Evolutionary conservation across 106 monocot species (phyloP), one percentile per base, ranked within the genome.

Genomic region (Vanilla planifolia): DNA sequence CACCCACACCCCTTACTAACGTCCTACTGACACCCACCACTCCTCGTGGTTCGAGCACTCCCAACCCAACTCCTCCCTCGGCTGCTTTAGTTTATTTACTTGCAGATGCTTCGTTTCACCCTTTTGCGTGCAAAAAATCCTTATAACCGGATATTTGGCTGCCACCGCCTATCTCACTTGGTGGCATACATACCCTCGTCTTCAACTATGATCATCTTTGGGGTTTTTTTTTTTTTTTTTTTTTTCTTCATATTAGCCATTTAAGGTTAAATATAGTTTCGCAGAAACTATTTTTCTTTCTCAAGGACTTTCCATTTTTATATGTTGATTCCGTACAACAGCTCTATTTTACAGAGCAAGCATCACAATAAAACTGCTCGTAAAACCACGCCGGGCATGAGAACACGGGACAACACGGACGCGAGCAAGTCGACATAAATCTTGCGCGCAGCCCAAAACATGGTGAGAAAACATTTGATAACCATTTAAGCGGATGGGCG

Each of bases 71-170:
- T 51, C n/a, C n/a, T n/a, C 4, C 16, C 24, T 1, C 30, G 15
- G 24, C 26, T 9, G 4, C 8, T 51, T 9, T 11, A 26, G 7
- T 10, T 2, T 1, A 8, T 16, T 4, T 53, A 53, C 4, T 25
- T 51, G 21, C 1, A 23, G n/a, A 1, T 51, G 6, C 19, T 27
- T 27, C 0, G 53, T 29, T 4, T 53, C 53, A 53, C 30, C 53
- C 29, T 30, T 53, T 53, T 53, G 53, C 53, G 25, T 50, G 53
- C 2, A 30, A 24, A 53, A n/a, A 26, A 53, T 30, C 30, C 53
- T 53, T 53, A 30, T 53, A 10, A 53, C 53, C 53, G 53, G 53
- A 53, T 30, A 53, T 32, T 53, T 24, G 15, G 53, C 53, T 53
- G 53, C 30, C 2, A 29, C 53, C 37, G n/a, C n/a, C n/a, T n/a